Conservation (phyloP, 2,329 filamentous ascomycete genomes). For the Colletotrichum incanum region DNA sequence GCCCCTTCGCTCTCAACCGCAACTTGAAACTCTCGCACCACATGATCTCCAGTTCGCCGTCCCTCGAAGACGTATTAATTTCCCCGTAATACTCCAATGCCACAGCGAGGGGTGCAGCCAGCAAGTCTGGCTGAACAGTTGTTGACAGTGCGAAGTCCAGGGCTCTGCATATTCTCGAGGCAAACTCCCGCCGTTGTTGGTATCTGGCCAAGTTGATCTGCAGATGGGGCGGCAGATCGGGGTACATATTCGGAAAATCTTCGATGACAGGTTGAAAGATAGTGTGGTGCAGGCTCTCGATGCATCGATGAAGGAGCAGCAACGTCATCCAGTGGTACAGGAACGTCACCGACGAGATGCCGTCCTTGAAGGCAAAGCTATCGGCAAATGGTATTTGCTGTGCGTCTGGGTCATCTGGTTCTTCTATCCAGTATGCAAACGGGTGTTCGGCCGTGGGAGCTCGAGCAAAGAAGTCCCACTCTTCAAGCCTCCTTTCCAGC, state of each 20-base stretch:
- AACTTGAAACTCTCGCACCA: conserved; percentile 64
- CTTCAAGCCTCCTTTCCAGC: conserved; percentile 63
- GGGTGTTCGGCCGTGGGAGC: conserved; percentile 49
- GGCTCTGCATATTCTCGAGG: conserved; percentile 65
- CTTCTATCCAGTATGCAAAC: conserved; percentile 59
- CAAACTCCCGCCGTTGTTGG: conserved; percentile 61
- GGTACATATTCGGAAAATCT: conserved; percentile 57
- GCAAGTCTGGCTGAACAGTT: conserved; percentile 63
- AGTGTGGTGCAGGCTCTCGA: conserved; percentile 61
- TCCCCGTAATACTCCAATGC: conserved; percentile 61
- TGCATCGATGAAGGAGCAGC: conserved; percentile 64
- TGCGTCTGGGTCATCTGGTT: conserved; percentile 49
- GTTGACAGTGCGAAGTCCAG: conserved; percentile 63
- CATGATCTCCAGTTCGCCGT: conserved; percentile 61
- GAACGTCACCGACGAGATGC: conserved; percentile 62
- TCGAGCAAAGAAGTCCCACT: conserved; percentile 60
- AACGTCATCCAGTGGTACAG: conserved; percentile 70
- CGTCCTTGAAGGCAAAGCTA: conserved; percentile 62
- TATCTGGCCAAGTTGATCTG: conserved; percentile 61
- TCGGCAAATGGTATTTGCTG: conserved; percentile 61
- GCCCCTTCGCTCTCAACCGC: conserved; percentile 57
- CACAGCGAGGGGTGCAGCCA: conserved; percentile 60
- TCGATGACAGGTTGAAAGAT: conserved; percentile 62
- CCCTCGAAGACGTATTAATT: conserved; percentile 56
- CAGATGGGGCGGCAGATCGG: conserved; percentile 55